Evolutionary conservation across 169 alveolate species (phyloP), one percentile per base, ranked within the genome.

Genomic region (Cryptosporidium ubiquitum): DNA sequence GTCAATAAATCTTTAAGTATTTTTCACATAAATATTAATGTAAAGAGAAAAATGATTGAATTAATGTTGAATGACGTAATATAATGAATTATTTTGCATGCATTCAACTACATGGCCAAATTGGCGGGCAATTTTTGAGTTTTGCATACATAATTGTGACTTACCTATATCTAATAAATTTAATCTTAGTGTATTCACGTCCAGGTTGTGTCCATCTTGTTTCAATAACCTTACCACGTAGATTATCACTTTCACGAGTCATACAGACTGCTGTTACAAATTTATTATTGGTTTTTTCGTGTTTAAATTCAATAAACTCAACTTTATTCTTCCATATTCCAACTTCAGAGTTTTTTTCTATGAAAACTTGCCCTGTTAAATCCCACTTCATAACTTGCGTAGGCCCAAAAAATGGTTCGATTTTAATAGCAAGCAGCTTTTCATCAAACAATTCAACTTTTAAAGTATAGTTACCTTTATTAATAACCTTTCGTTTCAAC

Each of bases 381-480:
- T 79, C 75, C 89, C 89, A 79, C 26, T 58, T 57, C 79, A 79
- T 61, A 3, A 47, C n/a, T 64, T 79, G 89, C 23, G 79, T 42
- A 20, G 89, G 89, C 3, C 89, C 89, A 42, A 79, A 37, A 64
- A 79, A 79, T 60, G 89, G 89, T 16, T 79, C 79, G 9, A 79
- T 61, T 29, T 37, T 79, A 16, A 79, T 49, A 37, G 7, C 37
- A n/a, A 79, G 37, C 16, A 31, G 20, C 5, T 58, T 35, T 64
- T 79, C 89, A 26, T 64, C 26, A 7, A 10, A 7, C 9, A 20
- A 49, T 5, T 31, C 49, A 40, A 79, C 74, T 64, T 79, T 79
- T 9, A 79, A 18, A 20, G 75, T 79, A 61, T 29, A 79, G 23
- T 40, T 79, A 4, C 89, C 89, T 44, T 39, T 79, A 79, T 79